Base-by-base conservation (phyloP, 805 yeast genomes). In the Starmerella sp. region DNA sequence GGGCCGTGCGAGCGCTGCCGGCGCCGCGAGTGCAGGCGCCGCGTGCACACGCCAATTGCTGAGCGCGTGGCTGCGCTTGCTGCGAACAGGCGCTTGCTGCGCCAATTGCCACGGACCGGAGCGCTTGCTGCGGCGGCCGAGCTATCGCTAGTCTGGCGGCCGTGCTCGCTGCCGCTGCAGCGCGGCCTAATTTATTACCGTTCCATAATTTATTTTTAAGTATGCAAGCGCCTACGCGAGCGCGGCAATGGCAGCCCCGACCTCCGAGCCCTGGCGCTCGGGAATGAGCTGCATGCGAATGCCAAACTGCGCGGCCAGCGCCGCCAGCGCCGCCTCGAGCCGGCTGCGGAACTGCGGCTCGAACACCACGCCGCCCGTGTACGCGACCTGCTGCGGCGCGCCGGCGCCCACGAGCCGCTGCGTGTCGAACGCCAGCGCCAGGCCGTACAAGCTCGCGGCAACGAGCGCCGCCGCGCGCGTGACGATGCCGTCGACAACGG, bases 321-420 rank as follows among this genome's bases (percentile, higher is more conserved):
- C 14, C 8, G 31, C 22, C 10, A 60, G 54, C 22, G 29, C 48
- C 1, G 42, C n/a, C 8, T 47, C 39, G 5, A 61, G 45, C n/a
- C 57, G 46, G 4, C 31, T 14, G n/a, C 48, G 39, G 54, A 60
- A 58, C 35, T 47, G 48, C 14, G 57, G 59, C 52, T 60, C 61
- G 37, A 57, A 54, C 2, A 62, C 51, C 5, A 62, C 62, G 6
- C 63, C 65, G 6, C 65, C 65, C 3, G 65, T 62, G 51, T 55
- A 62, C 11, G 57, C 63, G 6, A 62, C 61, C 17, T 49, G 48
- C 3, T 45, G 32, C 13, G 30, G 14, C 13, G n/a, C 35, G 13
- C 7, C 14, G 10, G 22, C n/a, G 9, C 4, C 36, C 29, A 14
- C 10, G 15, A 13, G 6, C 11, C 30, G 48, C 32, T 11, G n/a